A percentile compares a stretch with the other conserved stretches of the same genome.
Evolutionary conservation across 805 yeast genomes (phyloP).

Genomic region (Candida ulmi): DNA sequence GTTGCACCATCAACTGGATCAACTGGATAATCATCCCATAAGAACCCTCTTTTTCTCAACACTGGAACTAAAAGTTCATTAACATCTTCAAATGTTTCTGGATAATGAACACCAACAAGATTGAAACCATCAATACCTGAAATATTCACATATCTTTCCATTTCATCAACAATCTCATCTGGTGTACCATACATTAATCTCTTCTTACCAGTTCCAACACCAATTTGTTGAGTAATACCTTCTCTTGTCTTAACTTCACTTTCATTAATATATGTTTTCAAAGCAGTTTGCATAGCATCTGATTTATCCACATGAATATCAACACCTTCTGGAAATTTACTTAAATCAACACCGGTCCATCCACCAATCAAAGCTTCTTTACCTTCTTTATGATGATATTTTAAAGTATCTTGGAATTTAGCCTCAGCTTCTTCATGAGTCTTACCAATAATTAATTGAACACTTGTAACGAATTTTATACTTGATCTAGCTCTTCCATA

Average conservation of each 20-base stretch:
- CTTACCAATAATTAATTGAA: constrained; percentile 29
- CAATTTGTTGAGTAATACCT: constrained; percentile 15
- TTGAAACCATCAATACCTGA: constrained; percentile 42
- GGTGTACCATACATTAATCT: constrained; percentile 11
- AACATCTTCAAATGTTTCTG: constrained; percentile 35
- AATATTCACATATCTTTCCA: constrained; percentile 34
- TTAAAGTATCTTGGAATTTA: constrained; percentile 25
- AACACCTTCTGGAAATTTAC: constrained; percentile 26
- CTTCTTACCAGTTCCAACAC: constrained; percentile 9
- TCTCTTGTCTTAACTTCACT: neutral
- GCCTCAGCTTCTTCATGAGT: constrained; percentile 35
- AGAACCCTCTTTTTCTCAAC: constrained; percentile 28
- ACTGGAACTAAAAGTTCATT: constrained; percentile 33
- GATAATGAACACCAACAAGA: constrained; percentile 26
- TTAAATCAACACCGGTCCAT: constrained; percentile 35
- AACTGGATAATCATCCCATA: constrained; percentile 31
- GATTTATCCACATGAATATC: constrained; percentile 7
- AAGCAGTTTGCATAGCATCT: neutral
- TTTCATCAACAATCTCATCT: constrained; percentile 22
- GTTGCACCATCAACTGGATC: constrained; percentile 28
- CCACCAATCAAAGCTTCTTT: constrained; percentile 36
- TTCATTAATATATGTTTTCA: neutral
- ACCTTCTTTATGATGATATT: constrained; percentile 22
- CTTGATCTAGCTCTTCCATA: constrained; percentile 24
- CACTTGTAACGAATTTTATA: constrained; percentile 30